phyloP scores from a whole-genome alignment of 345 rosid species.

The Raphanus raphanistrum region DNA sequence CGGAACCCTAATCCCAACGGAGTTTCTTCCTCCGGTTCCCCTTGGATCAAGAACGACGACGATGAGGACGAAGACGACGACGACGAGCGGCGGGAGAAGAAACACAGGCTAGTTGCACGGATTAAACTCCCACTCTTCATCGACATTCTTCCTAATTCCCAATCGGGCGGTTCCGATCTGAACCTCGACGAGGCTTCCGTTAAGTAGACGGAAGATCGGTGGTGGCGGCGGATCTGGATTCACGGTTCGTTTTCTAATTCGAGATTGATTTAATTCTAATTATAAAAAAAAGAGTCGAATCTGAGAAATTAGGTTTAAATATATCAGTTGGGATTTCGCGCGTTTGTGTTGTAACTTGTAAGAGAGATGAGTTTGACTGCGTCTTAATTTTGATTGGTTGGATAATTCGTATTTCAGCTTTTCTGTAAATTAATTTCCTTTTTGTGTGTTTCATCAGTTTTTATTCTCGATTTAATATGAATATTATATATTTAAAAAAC shows the following conservation, averaged over 20 bases:
- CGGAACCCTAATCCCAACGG: constrained; percentile 49
- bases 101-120: constrained; percentile 70
- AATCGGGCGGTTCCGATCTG: constrained; percentile 45
- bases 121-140: constrained; percentile 47
- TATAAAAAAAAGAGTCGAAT: neutral
- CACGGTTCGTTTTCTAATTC: constrained; percentile 38
- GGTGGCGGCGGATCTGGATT: constrained; percentile 56
- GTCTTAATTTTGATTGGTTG: constrained; percentile 36
- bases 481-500: constrained; percentile 36
- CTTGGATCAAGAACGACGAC: constrained; percentile 32
- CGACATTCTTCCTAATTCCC: constrained; percentile 44
- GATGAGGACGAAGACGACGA: constrained; percentile 54
- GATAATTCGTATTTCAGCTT: constrained; percentile 38
- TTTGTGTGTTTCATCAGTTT: constrained; percentile 29
- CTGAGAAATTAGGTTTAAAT: constrained; percentile 27
- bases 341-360: constrained; percentile 35
- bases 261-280: neutral
- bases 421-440: constrained; percentile 28
- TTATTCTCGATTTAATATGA: constrained; percentile 25
- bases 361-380: constrained; percentile 57
- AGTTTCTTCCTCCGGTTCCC: constrained; percentile 34
- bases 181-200: constrained; percentile 43
- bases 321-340: constrained; percentile 51
- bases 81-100: constrained; percentile 74
- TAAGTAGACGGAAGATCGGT: constrained; percentile 45